Evolutionary conservation across 805 yeast species (phyloP), one percentile per base, ranked within the genome.

Genomic region (Metschnikowia hibisci): DNA sequence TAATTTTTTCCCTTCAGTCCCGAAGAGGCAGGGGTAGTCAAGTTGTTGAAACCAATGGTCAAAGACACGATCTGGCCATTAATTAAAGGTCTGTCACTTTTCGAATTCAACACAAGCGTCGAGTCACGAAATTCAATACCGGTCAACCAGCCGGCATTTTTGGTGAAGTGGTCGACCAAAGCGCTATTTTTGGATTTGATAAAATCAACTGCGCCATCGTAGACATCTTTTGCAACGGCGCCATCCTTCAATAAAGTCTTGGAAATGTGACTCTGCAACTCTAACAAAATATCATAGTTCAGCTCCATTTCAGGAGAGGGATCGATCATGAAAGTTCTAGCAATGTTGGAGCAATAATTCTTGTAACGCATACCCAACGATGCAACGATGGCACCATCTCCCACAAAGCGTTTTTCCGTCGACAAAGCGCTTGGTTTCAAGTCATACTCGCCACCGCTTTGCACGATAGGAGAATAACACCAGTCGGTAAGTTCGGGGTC

Each of bases 71-170:
- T 81, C 54, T 87, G 82, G 32, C 90, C 91, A 46, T 81, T 84
- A 45, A 74, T 74, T 39, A 91, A 67, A 16, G 61, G 66, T 52
- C 91, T 73, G 31, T 82, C 85, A 61, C 80, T 84, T 56, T 86
- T 89, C 20, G 78, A 73, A 57, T 84, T 86, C 42, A 91, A 68
- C 13, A 88, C 73, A 50, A 86, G 79, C 2, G 82, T 69, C 0
- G 90, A 74, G 62, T 89, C 96, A 64, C 95, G 77, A 58, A 87
- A 87, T 57, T 88, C 96, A 48, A 91, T 76, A 46, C 98, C 98
- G 44, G 87, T 82, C 44, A 87, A 71, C 77, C 93, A 87, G 41
- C 98, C 98, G 50, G 83, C 77, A 56, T 87, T 87, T 57, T 85
- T 85, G 38, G 89, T 74, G 52, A 89, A 84, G 54, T 77, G 69